Base-by-base conservation (phyloP, 208 protist genomes). In the Trypanosoma congolense region DNA sequence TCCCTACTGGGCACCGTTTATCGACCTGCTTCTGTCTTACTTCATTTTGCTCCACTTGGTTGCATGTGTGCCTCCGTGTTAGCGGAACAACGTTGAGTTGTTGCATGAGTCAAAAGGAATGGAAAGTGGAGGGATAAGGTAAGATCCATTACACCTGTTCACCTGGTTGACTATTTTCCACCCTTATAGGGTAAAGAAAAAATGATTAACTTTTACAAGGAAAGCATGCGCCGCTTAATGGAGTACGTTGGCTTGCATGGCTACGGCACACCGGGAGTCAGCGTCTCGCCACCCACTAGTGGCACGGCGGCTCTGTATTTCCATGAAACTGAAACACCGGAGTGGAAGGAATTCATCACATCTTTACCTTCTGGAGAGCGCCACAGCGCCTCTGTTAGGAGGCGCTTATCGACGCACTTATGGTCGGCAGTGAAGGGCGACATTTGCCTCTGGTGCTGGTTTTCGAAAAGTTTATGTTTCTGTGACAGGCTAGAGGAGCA, bases 361-460 rank as follows among this genome's bases (percentile, higher is more conserved):
- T 70, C 65, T 18, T 26, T 74, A 2, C 61, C 61, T 1, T 44
- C 46, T 14, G 43, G 57, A n/a, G 53, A 73, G 33, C 72, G 84
- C 0, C 71, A 83, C 31, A 22, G 29, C n/a, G 80, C 74, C 8
- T 77, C 84, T 24, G 84, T 87, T 6, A 52, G 46, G 16, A 67
- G 84, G 12, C 70, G 77, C 9, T 65, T 92, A 1, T 77, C 69
- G 4, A 30, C 75, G 18, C 50, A 57, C 36, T 54, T 92, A 8
- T 87, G 72, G 80, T 55, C 55, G 0, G 75, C 84, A 4, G 63
- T 77, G 53, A 47, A 53, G 18, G 63, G 63, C 18, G 54, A 66
- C 29, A 5, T 78, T 29, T 92, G 84, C 47, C 56, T 92, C 38
- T 89, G 70, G 71, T 92, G 84, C 63, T 92, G 84, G 84, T 77